Evolutionary conservation across 2,329 filamentous ascomycete species (phyloP), one percentile per base, ranked within the genome.

Genomic region (Capronia coronata): DNA sequence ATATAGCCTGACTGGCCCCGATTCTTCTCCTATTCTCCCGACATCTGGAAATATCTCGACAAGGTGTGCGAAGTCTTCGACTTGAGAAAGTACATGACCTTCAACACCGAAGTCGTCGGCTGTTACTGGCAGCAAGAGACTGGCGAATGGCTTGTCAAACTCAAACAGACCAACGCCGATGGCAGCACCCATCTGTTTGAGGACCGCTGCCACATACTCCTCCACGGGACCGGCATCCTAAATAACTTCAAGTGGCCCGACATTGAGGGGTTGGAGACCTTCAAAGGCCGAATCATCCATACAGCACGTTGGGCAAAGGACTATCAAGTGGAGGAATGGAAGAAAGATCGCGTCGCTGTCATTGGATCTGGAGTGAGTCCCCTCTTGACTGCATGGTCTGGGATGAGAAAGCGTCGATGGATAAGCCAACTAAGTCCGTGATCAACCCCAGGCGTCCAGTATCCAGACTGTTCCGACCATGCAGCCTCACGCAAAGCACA

Each of bases 81-180:
- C 37, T 63, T 77, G 2, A 66, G 70, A 37, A 75, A 76, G 52
- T 75, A 75, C 60, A 77, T 77, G 72, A 71, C 62, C 1, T 76
- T 77, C 63, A 70, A 73, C 48, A 73, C 70, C 7, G 66, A 74
- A 54, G 68, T 76, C 10, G 61, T 68, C 1, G 69, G 70, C 2
- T 68, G 70, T 16, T 69, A 71, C 43, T 78, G 74, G 75, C 64
- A 74, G 43, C 73, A 76, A 16, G 65, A 71, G 1, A 61, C 59
- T 2, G 75, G 73, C 3, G 65, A 73, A 54, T 78, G 75, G 75
- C 68, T 64, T 7, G 69, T 78, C 10, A 73, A 69, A 32, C 61
- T 77, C 3, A 63, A 65, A n/a, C 66, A 76, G 49, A 68, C 58
- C 3, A 59, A 58, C 19, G 46, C 64, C 8, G 57, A 59, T 47